A percentile compares a stretch with the other conserved stretches of the same genome.
These are phyloP conservation scores for Mycosarcoma maydis DNA, from an alignment of 1,284 basidiomycete genomes.

Conservation along the genomic window DNA sequence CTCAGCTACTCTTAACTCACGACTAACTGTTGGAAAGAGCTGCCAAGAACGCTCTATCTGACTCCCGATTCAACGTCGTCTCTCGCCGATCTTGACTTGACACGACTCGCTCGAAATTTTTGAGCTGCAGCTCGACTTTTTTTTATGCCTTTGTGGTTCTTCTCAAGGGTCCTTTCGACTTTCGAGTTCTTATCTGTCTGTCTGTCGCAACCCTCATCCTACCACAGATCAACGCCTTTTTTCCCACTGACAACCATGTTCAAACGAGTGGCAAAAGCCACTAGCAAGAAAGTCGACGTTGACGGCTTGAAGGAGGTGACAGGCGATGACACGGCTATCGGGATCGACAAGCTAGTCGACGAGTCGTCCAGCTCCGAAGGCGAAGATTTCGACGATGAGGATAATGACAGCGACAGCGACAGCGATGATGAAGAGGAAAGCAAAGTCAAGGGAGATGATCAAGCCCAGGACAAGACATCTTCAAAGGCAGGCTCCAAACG, in stretches of 20 bases:
- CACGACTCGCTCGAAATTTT: slow-evolving; percentile 11
- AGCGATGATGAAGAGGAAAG: slow-evolving; percentile 3
- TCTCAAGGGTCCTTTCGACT: neutral
- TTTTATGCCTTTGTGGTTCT: neutral
- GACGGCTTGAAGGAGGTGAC: slow-evolving; percentile 27
- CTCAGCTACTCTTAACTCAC: neutral
- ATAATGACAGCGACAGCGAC: slow-evolving; percentile 11
- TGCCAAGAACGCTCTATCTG: slow-evolving; percentile 11
- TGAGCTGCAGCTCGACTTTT: slow-evolving; percentile 16
- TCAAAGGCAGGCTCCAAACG: slow-evolving; percentile 23
- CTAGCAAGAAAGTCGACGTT: slow-evolving; percentile 20
- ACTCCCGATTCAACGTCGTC: too few species aligned
- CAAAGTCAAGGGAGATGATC: neutral
- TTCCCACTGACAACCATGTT: slow-evolving; percentile 22
- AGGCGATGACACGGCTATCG: slow-evolving; percentile 42
- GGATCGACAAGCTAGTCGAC: slow-evolving; percentile 45
- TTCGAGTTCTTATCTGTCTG: slow-evolving; percentile 1
- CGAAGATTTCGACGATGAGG: slow-evolving; percentile 21
- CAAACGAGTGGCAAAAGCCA: slow-evolving; percentile 44
- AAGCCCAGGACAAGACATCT: neutral
- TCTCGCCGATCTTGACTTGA: too few species aligned
- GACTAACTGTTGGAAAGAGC: too few species aligned
- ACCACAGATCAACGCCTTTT: neutral
- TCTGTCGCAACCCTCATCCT: neutral
- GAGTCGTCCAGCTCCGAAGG: slow-evolving; percentile 41